Evolutionary conservation across 306 rosid species (phyloP).

Genomic region (Heteromeles arbutifolia): DNA sequence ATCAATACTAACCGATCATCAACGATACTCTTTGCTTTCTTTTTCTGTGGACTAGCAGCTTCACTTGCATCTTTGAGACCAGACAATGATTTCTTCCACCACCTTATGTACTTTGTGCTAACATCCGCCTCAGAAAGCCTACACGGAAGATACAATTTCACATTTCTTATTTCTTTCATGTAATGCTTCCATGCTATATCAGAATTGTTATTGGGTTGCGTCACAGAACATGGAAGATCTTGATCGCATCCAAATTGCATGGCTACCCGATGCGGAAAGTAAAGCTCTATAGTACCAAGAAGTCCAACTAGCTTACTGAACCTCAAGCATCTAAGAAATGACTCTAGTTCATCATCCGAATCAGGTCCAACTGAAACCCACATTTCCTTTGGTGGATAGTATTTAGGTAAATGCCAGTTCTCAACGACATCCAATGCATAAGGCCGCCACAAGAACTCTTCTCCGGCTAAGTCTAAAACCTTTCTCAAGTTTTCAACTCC

Average conservation of each 20-base stretch:
- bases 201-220: neutral
- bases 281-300: slow-evolving; percentile 17
- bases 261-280: slow-evolving; percentile 28
- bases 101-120: neutral
- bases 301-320: slow-evolving; percentile 39
- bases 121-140: slow-evolving; percentile 28
- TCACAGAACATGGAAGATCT: slow-evolving; percentile 31
- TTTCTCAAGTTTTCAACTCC: slow-evolving; percentile 22
- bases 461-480: slow-evolving; percentile 20
- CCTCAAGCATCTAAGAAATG: slow-evolving; percentile 30
- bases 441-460: slow-evolving; percentile 44
- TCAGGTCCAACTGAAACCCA: neutral
- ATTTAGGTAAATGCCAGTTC: too few species aligned
- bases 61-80: neutral
- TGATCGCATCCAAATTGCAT: slow-evolving; percentile 41
- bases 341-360: slow-evolving; percentile 5
- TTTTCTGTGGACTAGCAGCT: neutral
- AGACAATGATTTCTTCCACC: neutral
- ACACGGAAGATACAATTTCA: slow-evolving; percentile 29
- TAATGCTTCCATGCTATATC: slow-evolving; percentile 30
- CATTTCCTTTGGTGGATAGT: slow-evolving; percentile 26
- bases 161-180: slow-evolving; percentile 3
- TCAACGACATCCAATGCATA: slow-evolving; percentile 13
- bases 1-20: neutral
- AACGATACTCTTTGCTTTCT: neutral